These are phyloP conservation scores for Aureobasidium subglaciale DNA, from an alignment of 2,329 filamentous ascomycete species.

Conservation along the genomic window DNA sequence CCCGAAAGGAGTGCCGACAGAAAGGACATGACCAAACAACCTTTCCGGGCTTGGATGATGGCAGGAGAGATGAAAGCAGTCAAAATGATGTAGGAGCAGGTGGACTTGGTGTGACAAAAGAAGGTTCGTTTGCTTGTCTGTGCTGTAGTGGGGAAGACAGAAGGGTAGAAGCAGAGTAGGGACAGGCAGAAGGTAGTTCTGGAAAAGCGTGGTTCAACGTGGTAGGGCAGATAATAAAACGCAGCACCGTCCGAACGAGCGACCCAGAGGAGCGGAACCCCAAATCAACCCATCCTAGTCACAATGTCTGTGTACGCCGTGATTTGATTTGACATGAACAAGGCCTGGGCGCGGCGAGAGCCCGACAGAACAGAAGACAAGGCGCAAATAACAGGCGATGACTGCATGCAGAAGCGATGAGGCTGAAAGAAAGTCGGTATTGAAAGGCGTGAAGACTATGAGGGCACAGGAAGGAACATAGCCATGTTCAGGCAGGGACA, in stretches of 20 bases:
- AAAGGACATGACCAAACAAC: constrained; percentile 29
- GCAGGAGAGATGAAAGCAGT: neutral
- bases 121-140: constrained; percentile 14
- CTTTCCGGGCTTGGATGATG: neutral
- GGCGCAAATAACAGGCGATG: constrained; percentile 9
- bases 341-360: constrained; percentile 3
- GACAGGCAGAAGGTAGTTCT: neutral
- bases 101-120: constrained; percentile 1
- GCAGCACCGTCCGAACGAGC: neutral
- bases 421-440: neutral
- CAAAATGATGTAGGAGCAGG: neutral
- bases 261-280: constrained; percentile 10
- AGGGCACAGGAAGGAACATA: neutral
- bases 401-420: constrained; percentile 7
- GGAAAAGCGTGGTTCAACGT: neutral
- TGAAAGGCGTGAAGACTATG: neutral
- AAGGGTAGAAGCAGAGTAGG: neutral
- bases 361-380: neutral
- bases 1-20: constrained; percentile 39
- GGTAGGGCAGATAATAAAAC: constrained; percentile 10
- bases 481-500: neutral
- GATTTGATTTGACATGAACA: constrained; percentile 11
- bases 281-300: constrained; percentile 12
- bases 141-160: constrained; percentile 6
- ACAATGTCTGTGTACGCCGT: constrained; percentile 10